Evolutionary conservation across 306 rosid species (phyloP).

Genomic region (Rosa persica): DNA sequence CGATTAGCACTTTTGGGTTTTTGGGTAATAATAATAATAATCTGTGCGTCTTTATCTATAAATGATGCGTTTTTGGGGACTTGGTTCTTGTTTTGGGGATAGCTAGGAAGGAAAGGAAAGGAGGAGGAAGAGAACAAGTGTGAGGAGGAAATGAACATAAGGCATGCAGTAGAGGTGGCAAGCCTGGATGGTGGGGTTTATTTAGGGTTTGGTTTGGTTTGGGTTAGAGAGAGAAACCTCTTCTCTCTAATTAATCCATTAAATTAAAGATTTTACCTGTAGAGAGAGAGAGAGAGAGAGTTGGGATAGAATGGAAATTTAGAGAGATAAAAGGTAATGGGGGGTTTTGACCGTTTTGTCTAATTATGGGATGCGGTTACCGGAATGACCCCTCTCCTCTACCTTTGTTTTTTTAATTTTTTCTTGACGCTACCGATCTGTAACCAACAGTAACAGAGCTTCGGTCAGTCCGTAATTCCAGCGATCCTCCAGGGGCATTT

Average conservation of each 20-base stretch:
- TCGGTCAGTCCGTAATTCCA: slow-evolving; percentile 27
- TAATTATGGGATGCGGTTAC: slow-evolving; percentile 39
- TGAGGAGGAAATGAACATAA: slow-evolving; percentile 38
- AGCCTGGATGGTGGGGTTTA: slow-evolving; percentile 59
- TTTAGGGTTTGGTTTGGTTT: slow-evolving; percentile 54
- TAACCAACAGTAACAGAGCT: slow-evolving; percentile 19
- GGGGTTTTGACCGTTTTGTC: slow-evolving; percentile 39
- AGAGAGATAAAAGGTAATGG: background rate
- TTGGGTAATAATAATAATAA: background rate
- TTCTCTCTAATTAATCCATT: background rate
- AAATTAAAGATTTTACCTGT: background rate
- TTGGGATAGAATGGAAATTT: background rate
- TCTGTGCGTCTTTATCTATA: slow-evolving; percentile 3
- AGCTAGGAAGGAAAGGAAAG: background rate
- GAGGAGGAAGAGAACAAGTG: slow-evolving; percentile 16
- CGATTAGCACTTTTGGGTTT: slow-evolving; percentile 1
- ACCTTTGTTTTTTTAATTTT: background rate
- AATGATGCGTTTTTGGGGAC: slow-evolving; percentile 8
- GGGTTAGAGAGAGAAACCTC: slow-evolving; percentile 26
- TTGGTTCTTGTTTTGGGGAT: slow-evolving; percentile 22
- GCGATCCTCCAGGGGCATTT: slow-evolving; percentile 21
- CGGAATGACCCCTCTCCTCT: slow-evolving; percentile 21
- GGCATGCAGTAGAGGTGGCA: slow-evolving; percentile 62
- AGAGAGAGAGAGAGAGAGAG: no score
- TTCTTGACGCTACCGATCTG: background rate